phyloP scores from a whole-genome alignment of 148 eudicot genomes.

The Fagopyrum homotropicum region DNA sequence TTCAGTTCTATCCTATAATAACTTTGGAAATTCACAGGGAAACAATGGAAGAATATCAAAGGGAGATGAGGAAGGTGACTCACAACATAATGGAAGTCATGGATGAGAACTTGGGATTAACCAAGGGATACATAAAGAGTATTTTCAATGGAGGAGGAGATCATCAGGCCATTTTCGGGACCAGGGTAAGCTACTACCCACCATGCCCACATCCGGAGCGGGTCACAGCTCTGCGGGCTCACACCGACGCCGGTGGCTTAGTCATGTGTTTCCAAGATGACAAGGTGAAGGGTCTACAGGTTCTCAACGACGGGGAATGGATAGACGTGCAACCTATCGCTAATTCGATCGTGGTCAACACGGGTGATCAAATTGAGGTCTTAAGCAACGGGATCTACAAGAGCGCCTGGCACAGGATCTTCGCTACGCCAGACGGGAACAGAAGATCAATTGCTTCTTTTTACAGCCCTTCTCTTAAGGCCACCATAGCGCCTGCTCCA shows the following conservation, averaged over 20 bases:
- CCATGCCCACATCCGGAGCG: constrained; percentile 77
- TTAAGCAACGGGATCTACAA: constrained; percentile 81
- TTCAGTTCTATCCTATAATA: no score
- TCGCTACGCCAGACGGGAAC: constrained; percentile 40
- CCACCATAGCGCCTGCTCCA: constrained; percentile 70
- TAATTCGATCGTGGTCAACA: constrained; percentile 75
- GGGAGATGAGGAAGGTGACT: constrained; percentile 55
- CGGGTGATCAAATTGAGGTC: constrained; percentile 89
- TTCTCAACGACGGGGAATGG: constrained; percentile 75
- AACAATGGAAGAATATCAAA: constrained; percentile 69
- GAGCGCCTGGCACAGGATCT: constrained; percentile 82
- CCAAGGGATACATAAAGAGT: constrained; percentile 63
- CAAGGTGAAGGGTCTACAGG: constrained; percentile 53
- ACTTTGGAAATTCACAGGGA: constrained; percentile 35
- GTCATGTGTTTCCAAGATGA: constrained; percentile 86
- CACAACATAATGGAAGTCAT: constrained; percentile 67
- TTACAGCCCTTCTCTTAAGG: constrained; percentile 65
- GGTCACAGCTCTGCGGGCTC: constrained; percentile 65
- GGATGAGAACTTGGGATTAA: constrained; percentile 88
- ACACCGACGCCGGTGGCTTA: constrained; percentile 93
- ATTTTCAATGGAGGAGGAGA: constrained; percentile 39
- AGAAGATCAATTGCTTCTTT: constrained; percentile 86
- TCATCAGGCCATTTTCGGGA: constrained; percentile 60
- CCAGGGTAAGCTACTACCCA: constrained; percentile 95
- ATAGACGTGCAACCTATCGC: constrained; percentile 67